These are phyloP conservation scores for Fusarium poae DNA, from an alignment of 2,329 filamentous ascomycete genomes.

Conservation along the genomic window DNA sequence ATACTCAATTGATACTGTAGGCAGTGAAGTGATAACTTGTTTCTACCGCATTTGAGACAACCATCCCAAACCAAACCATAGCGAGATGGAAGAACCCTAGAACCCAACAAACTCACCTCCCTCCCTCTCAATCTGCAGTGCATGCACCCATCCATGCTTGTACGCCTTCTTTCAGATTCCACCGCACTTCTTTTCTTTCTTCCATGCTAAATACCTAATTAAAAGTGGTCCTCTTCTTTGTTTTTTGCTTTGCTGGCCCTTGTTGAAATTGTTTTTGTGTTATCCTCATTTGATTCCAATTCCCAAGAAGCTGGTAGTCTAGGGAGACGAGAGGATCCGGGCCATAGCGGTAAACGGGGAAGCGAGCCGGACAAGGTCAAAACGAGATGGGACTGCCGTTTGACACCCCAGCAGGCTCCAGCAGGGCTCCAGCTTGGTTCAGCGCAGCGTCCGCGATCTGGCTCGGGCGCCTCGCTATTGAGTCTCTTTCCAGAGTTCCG, in stretches of 20 bases:
- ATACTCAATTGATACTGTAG: conserved; percentile 1
- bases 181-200: conserved; percentile 22
- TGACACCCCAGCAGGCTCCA: conserved; percentile 39
- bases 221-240: conserved; percentile 31
- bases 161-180: conserved; percentile 26
- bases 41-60: conserved; percentile 16
- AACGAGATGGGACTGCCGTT: conserved; percentile 46
- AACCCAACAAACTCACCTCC: conserved; percentile 22
- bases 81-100: conserved; percentile 27
- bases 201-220: conserved; percentile 10
- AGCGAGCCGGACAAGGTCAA: conserved; percentile 45
- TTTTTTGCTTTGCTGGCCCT: conserved; percentile 29
- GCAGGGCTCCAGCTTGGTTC: conserved; percentile 10
- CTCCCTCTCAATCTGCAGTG: neutral
- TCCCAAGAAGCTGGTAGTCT: conserved; percentile 47
- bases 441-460: conserved; percentile 39
- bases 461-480: conserved; percentile 41
- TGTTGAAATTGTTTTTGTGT: conserved; percentile 41
- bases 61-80: conserved; percentile 6
- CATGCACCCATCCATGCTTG: neutral
- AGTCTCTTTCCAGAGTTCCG: conserved; percentile 41
- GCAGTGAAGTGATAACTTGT: conserved; percentile 12
- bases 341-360: conserved; percentile 44
- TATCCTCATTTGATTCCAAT: conserved; percentile 40
- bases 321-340: conserved; percentile 43